Evolutionary conservation across 306 rosid genomes (phyloP).

Genomic region (Lathyrus sativus): DNA sequence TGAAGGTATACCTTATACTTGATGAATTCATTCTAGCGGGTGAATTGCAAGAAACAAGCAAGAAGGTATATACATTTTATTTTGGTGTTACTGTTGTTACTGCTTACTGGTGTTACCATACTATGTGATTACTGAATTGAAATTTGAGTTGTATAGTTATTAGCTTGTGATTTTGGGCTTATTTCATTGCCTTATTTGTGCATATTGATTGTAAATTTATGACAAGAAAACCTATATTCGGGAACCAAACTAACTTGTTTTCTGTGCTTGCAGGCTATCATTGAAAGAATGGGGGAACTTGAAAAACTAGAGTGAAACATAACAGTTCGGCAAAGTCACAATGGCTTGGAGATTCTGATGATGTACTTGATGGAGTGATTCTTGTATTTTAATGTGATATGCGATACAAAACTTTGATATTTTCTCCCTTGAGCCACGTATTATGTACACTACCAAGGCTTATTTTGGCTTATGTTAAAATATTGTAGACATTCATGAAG

Average conservation of each 20-base stretch:
- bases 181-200: not conserved
- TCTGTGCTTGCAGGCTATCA: conserved; percentile 50
- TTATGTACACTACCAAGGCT: conserved; percentile 26
- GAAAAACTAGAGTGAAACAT: conserved; percentile 52
- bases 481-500: conserved; percentile 30
- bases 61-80: conserved; percentile 46
- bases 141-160: not conserved
- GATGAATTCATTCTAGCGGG: conserved; percentile 64
- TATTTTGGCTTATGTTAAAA: conserved; percentile 38
- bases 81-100: conserved; percentile 30
- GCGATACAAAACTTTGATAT: conserved; percentile 36
- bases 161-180: not conserved
- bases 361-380: conserved; percentile 28
- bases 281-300: conserved; percentile 60
- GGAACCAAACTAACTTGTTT: conserved; percentile 17
- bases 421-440: conserved; percentile 34
- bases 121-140: no score
- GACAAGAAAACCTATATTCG: conserved; percentile 2
- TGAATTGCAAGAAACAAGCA: conserved; percentile 63
- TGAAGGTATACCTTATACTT: conserved; percentile 62
- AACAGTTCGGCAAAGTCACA: not conserved
- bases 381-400: conserved; percentile 41
- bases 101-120: no score
- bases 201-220: not conserved
- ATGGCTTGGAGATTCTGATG: conserved; percentile 36